A percentile compares a stretch with the other conserved stretches of the same genome.
phyloP scores from a whole-genome alignment of 768 basidiomycete genomes.

The Mycena filopes region DNA sequence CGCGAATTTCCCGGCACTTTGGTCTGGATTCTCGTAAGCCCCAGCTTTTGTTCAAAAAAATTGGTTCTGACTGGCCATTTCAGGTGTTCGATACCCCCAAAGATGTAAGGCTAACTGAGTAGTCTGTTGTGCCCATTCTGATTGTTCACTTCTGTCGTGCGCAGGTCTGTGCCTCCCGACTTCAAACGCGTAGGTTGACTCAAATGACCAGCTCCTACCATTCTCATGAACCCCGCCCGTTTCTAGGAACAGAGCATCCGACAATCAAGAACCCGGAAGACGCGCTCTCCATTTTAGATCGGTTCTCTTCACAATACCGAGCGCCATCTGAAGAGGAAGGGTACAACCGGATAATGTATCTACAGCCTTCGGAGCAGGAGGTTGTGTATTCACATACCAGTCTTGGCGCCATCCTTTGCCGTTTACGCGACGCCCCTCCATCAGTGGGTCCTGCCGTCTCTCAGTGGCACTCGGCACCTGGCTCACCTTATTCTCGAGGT shows the following conservation, averaged over 20 bases:
- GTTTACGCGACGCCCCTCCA: constrained; percentile 56
- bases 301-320: constrained; percentile 71
- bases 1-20: constrained; percentile 69
- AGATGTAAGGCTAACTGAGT: constrained; percentile 59
- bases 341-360: constrained; percentile 66
- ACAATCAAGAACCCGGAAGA: constrained; percentile 74
- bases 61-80: constrained; percentile 22
- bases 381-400: constrained; percentile 62
- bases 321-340: constrained; percentile 69
- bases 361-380: constrained; percentile 55
- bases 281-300: constrained; percentile 69
- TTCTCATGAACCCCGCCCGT: constrained; percentile 21
- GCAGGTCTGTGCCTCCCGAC: constrained; percentile 71
- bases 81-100: constrained; percentile 77
- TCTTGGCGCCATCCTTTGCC: constrained; percentile 61
- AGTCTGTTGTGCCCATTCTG: constrained; percentile 8
- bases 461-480: constrained; percentile 33
- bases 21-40: constrained; percentile 70
- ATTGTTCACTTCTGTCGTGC: constrained; percentile 27
- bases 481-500: constrained; percentile 35
- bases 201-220: constrained; percentile 2
- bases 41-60: constrained; percentile 1
- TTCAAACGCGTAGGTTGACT: constrained; percentile 63
- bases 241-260: constrained; percentile 75
- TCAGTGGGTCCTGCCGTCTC: constrained; percentile 34